Percentiles rank a stretch among this genome's conserved stretches.
Conservation (phyloP, 2,329 filamentous ascomycete genomes). For the Ophiostoma tasmaniense region DNA sequence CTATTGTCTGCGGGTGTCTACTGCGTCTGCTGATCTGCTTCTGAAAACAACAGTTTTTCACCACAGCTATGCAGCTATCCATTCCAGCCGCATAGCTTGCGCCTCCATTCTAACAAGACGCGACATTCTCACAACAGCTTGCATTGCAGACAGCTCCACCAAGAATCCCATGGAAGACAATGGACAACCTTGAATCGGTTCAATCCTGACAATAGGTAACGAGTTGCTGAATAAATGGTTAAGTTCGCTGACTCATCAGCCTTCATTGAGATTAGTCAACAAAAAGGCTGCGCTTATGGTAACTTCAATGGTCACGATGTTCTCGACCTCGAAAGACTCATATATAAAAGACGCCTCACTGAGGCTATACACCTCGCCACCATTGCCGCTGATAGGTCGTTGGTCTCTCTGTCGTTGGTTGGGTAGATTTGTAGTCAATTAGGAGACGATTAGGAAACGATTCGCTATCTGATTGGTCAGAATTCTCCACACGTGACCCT, state of each 20-base stretch:
- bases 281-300: too few species aligned
- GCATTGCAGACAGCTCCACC: not conserved
- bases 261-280: too few species aligned
- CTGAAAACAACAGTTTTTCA: not conserved
- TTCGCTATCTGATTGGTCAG: not conserved
- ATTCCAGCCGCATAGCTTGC: not conserved
- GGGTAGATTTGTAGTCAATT: too few species aligned
- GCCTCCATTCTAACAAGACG: not conserved
- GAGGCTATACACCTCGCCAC: not conserved
- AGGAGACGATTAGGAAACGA: not conserved
- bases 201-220: not conserved
- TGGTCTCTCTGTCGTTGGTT: not conserved
- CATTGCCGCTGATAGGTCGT: not conserved
- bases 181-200: too few species aligned
- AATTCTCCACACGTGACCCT: slow-evolving; percentile 11
- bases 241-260: not conserved
- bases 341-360: not conserved
- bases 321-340: not conserved
- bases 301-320: too few species aligned
- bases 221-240: not conserved
- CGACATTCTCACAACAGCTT: not conserved
- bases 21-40: not conserved
- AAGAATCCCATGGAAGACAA: not conserved
- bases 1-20: not conserved
- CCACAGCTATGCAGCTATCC: not conserved